A percentile compares a stretch with the other conserved stretches of the same genome.
Conservation (phyloP, 2,329 filamentous ascomycete species). For the Fusarium tjaetaba region DNA sequence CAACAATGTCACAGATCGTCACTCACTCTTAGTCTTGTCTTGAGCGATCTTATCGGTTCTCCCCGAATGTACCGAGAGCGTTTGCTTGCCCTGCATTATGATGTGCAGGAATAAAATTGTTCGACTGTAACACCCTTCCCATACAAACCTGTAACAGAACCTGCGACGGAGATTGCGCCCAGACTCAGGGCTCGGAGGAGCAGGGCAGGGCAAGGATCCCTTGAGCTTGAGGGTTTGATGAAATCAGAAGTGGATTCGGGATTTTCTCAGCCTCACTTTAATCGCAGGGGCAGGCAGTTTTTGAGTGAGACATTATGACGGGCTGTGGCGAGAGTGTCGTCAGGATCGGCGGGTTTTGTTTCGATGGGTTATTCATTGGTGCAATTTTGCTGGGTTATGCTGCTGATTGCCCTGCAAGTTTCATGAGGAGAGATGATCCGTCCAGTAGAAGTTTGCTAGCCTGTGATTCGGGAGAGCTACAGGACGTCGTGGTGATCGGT, state of each 20-base stretch:
- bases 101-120: slow-evolving; percentile 15
- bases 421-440: slow-evolving; percentile 1
- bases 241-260: slow-evolving; percentile 14
- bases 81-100: slow-evolving; percentile 7
- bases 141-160: slow-evolving; percentile 39
- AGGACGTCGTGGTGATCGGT: neutral
- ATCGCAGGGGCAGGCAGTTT: slow-evolving; percentile 14
- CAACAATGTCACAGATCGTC: neutral
- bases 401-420: slow-evolving; percentile 3
- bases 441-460: slow-evolving; percentile 1
- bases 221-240: neutral
- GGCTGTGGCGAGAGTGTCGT: slow-evolving; percentile 27
- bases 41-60: slow-evolving; percentile 7
- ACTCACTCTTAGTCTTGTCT: neutral
- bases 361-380: slow-evolving; percentile 9
- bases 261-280: slow-evolving; percentile 30
- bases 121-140: slow-evolving; percentile 10
- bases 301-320: slow-evolving; percentile 13
- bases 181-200: slow-evolving; percentile 1
- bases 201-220: slow-evolving; percentile 6
- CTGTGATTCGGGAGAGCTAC: neutral
- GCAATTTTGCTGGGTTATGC: slow-evolving; percentile 15
- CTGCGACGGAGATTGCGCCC: slow-evolving; percentile 37
- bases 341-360: slow-evolving; percentile 20
- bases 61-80: neutral